Evolutionary conservation across 2,329 filamentous ascomycete genomes (phyloP).

Genomic region (Hypoxylon sp.): DNA sequence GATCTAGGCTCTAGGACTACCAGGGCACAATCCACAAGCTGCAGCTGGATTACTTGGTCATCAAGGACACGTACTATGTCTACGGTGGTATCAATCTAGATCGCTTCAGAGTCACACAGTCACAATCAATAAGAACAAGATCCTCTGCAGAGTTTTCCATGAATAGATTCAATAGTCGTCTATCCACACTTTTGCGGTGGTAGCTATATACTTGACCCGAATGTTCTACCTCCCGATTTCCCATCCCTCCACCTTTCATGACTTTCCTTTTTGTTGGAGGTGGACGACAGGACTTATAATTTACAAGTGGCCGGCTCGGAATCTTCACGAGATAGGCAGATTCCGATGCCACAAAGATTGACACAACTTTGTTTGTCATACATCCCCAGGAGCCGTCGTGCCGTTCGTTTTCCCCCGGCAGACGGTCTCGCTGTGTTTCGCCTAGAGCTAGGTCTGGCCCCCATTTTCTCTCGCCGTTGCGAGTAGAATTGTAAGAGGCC

Average conservation of each 20-base stretch:
- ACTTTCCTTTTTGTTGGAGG: slow-evolving; percentile 44
- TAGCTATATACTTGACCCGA: slow-evolving; percentile 41
- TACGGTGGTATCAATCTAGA: too few relatives aligned
- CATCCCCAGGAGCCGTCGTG: slow-evolving; percentile 42
- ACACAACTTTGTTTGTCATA: slow-evolving; percentile 31
- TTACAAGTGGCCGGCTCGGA: slow-evolving; percentile 33
- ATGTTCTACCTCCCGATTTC: slow-evolving; percentile 21
- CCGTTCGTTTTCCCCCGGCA: slow-evolving; percentile 19
- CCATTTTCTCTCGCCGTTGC: slow-evolving; percentile 19
- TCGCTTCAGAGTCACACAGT: not conserved
- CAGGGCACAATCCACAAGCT: too few relatives aligned
- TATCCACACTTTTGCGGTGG: slow-evolving; percentile 54
- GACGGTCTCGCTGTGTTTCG: slow-evolving; percentile 43
- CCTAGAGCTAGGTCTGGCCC: slow-evolving; percentile 42
- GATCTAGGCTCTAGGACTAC: too few relatives aligned
- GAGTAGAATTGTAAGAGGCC: slow-evolving; percentile 12
- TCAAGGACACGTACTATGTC: too few relatives aligned
- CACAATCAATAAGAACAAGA: slow-evolving; percentile 1
- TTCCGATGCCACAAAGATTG: too few relatives aligned
- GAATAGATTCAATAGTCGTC: slow-evolving; percentile 67
- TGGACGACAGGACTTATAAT: slow-evolving; percentile 24
- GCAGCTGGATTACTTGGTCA: too few relatives aligned
- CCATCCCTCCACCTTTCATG: slow-evolving; percentile 37
- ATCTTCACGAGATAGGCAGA: slow-evolving; percentile 18
- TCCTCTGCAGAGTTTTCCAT: slow-evolving; percentile 36